Conservation (phyloP, 2,329 filamentous ascomycete species). For the Penicillium sclerotiorum region DNA sequence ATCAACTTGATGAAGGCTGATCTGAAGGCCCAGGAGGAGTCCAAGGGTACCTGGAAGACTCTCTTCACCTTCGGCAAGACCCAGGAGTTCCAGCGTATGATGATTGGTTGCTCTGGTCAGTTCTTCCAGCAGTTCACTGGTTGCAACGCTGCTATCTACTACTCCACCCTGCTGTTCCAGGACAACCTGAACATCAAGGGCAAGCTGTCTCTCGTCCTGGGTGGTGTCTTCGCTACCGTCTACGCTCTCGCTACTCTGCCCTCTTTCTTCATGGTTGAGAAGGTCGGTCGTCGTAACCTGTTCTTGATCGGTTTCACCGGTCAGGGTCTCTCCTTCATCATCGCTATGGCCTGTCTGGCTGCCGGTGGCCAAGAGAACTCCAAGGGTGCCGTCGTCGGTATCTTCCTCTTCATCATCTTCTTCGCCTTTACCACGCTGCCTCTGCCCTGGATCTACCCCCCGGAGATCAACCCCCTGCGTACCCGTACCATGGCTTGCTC, state of each 20-base stretch:
- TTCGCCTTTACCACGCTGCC: constrained; percentile 59
- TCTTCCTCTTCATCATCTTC: constrained; percentile 69
- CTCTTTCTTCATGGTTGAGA: constrained; percentile 14
- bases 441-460: constrained; percentile 14
- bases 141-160: constrained; percentile 51
- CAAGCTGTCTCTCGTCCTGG: constrained; percentile 26
- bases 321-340: constrained; percentile 38
- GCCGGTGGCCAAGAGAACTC: constrained; percentile 22
- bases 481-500: constrained; percentile 57
- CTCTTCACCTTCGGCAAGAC: constrained; percentile 35
- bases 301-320: constrained; percentile 11
- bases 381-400: constrained; percentile 54
- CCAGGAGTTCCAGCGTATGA: constrained; percentile 34
- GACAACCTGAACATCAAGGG: constrained; percentile 33
- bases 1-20: constrained; percentile 50
- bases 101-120: constrained; percentile 34
- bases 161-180: constrained; percentile 49
- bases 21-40: constrained; percentile 40
- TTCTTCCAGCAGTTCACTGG: constrained; percentile 50
- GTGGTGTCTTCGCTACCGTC: constrained; percentile 32
- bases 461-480: constrained; percentile 53
- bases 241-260: constrained; percentile 30
- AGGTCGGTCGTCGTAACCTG: constrained; percentile 11
- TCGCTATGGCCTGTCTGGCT: constrained; percentile 39
- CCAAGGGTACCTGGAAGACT: constrained; percentile 25